Percentiles rank a stretch among this genome's conserved stretches.
These are phyloP conservation scores for Botrytis sinoallii DNA, from an alignment of 2,329 filamentous ascomycete species.

Conservation along the genomic window DNA sequence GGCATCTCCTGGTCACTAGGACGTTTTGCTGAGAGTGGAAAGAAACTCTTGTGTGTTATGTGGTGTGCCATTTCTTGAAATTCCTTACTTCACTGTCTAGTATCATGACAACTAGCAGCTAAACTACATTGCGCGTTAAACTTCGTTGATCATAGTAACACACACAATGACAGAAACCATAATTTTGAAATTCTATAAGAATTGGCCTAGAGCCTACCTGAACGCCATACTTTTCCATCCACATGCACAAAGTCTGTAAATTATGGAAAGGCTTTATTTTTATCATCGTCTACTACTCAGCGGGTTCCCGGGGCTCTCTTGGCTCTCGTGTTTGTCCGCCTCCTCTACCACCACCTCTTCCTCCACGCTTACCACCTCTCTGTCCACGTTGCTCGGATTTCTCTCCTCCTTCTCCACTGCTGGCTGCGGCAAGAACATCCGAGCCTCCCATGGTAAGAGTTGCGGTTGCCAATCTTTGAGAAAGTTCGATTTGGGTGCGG, in stretches of 20 bases:
- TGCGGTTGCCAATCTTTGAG: constrained; percentile 87
- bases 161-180: constrained; percentile 18
- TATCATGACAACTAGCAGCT: background rate
- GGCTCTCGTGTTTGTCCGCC: constrained; percentile 50
- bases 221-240: constrained; percentile 40
- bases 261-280: constrained; percentile 28
- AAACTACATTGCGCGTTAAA: background rate
- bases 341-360: constrained; percentile 49
- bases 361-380: constrained; percentile 47
- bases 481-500: constrained; percentile 97
- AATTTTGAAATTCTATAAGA: constrained; percentile 30
- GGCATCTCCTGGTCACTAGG: background rate
- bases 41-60: background rate
- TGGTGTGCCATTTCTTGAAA: background rate
- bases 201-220: constrained; percentile 45
- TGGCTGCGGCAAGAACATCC: constrained; percentile 39
- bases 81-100: background rate
- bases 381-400: constrained; percentile 47
- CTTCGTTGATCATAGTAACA: constrained; percentile 22
- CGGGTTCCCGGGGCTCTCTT: constrained; percentile 35
- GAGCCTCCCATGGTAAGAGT: constrained; percentile 57
- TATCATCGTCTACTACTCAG: constrained; percentile 21
- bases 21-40: background rate
- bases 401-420: constrained; percentile 47
- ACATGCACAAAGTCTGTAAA: constrained; percentile 31